A percentile compares a stretch with the other conserved stretches of the same genome.
These are phyloP conservation scores for Globisporangium recalcitrans DNA, from an alignment of 352 stramenopile genomes.

Conservation along the genomic window DNA sequence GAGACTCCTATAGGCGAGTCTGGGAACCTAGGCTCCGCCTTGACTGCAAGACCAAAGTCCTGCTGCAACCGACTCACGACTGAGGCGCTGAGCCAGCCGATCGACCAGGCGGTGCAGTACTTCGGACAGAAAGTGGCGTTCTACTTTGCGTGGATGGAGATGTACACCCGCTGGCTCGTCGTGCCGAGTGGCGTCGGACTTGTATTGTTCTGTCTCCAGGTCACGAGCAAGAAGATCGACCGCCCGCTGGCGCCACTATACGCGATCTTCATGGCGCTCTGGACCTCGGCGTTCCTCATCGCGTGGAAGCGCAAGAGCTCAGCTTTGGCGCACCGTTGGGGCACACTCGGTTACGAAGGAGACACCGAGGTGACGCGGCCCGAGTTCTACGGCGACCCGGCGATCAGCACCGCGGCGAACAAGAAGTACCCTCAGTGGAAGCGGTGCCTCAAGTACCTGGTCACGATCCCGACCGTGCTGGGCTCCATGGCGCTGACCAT, in stretches of 20 bases:
- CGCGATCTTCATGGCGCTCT: conserved; percentile 87
- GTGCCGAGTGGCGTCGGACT: conserved; percentile 70
- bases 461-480: conserved; percentile 62
- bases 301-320: conserved; percentile 78
- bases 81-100: conserved; percentile 56
- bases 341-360: conserved; percentile 88
- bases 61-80: conserved; percentile 2
- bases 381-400: conserved; percentile 67
- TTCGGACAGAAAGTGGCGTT: conserved; percentile 89
- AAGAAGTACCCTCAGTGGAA: conserved; percentile 73
- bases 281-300: conserved; percentile 86
- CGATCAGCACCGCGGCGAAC: conserved; percentile 23
- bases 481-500: conserved; percentile 55
- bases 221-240: conserved; percentile 59
- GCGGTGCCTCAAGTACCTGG: conserved; percentile 64
- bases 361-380: conserved; percentile 75
- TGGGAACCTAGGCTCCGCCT: not conserved
- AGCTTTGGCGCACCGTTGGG: conserved; percentile 84
- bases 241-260: conserved; percentile 77
- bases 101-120: conserved; percentile 87
- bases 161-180: conserved; percentile 89
- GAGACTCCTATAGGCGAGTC: not conserved
- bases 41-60: not conserved
- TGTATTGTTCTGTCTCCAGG: conserved; percentile 63
- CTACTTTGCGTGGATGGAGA: conserved; percentile 91